These are phyloP conservation scores for Pichia inconspicua DNA, from an alignment of 1,139 yeast genomes.

Conservation along the genomic window DNA sequence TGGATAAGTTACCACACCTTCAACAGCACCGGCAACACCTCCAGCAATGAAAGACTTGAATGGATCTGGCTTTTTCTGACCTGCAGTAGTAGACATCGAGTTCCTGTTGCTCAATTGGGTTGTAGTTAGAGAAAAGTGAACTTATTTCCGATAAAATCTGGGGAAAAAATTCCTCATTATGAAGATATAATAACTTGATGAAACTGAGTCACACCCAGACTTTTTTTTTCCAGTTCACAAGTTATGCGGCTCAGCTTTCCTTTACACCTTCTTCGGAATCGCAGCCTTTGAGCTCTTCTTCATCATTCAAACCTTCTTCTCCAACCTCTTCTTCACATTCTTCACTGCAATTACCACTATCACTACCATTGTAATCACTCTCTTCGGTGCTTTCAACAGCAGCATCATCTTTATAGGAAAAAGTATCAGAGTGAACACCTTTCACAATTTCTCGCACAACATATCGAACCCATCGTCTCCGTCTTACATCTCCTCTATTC, in stretches of 20 bases:
- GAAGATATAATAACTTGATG: too few species aligned
- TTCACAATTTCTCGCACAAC: constrained; percentile 22
- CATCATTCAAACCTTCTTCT: background rate
- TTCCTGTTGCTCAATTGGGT: constrained; percentile 1
- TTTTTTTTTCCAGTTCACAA: background rate
- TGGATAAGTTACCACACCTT: constrained; percentile 86
- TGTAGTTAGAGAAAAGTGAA: background rate
- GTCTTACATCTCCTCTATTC: constrained; percentile 24
- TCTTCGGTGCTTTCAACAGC: constrained; percentile 1
- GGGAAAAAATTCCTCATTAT: background rate
- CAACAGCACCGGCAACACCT: constrained; percentile 90
- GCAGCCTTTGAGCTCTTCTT: too few species aligned
- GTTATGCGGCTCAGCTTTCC: background rate
- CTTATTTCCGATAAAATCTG: background rate
- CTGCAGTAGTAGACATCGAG: background rate
- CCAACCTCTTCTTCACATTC: background rate
- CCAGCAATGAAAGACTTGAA: constrained; percentile 83
- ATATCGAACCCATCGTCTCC: constrained; percentile 28
- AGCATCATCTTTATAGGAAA: background rate
- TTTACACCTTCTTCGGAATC: too few species aligned
- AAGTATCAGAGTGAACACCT: constrained; percentile 3
- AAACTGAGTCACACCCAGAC: too few species aligned
- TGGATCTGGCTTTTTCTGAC: constrained; percentile 40
- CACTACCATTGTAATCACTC: background rate
- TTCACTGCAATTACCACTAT: background rate